Percentiles rank a stretch among this genome's conserved stretches.
These are phyloP conservation scores for Pichia sp. DNA, from an alignment of 1,139 yeast species.

Conservation along the genomic window DNA sequence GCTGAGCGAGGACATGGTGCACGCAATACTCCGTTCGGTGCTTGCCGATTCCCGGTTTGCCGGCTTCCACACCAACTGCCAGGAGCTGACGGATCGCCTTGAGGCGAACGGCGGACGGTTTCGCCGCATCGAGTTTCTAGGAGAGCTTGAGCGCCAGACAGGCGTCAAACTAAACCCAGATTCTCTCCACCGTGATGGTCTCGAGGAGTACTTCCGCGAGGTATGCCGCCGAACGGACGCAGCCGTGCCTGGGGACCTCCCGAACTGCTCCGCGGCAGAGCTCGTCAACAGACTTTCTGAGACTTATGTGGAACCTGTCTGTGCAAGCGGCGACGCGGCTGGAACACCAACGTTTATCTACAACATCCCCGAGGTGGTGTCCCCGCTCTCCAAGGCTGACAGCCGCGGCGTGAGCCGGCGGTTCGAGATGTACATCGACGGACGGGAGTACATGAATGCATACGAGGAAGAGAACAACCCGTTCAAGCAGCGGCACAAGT, in stretches of 20 bases:
- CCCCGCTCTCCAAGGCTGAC: conserved; percentile 81
- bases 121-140: conserved; percentile 52
- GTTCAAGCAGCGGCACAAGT: conserved; percentile 56
- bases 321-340: conserved; percentile 32
- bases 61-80: conserved; percentile 29
- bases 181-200: not conserved
- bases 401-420: conserved; percentile 40
- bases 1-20: conserved; percentile 58
- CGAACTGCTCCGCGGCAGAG: conserved; percentile 37
- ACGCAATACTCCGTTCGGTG: conserved; percentile 33
- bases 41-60: conserved; percentile 18
- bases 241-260: not conserved
- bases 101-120: conserved; percentile 32
- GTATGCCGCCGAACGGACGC: not conserved
- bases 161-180: conserved; percentile 27
- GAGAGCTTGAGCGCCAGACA: conserved; percentile 49
- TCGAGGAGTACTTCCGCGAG: conserved; percentile 1
- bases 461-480: conserved; percentile 97
- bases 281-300: conserved; percentile 66
- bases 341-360: conserved; percentile 64
- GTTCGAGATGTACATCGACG: conserved; percentile 78
- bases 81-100: conserved; percentile 16
- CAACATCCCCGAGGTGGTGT: conserved; percentile 79
- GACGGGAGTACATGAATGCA: conserved; percentile 84
- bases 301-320: conserved; percentile 59